Conservation (phyloP, 495 filamentous ascomycete genomes). For the Aspergillus bridgeri region DNA sequence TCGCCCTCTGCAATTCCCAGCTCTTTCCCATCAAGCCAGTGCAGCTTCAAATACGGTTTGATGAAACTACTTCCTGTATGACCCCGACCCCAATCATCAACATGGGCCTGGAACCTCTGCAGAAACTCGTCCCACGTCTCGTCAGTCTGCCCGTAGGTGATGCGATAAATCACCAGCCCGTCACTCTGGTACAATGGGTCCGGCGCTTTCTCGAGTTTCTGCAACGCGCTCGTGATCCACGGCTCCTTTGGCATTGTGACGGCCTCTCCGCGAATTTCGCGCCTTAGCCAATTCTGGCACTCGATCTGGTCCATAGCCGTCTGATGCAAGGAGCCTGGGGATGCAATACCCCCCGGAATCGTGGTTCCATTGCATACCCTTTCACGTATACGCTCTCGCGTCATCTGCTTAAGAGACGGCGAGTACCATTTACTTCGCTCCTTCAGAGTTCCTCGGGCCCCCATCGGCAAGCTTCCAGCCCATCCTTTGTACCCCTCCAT, state of each 20-base stretch:
- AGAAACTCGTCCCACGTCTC: slow-evolving; percentile 25
- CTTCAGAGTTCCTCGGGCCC: neutral
- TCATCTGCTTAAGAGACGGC: slow-evolving; percentile 10
- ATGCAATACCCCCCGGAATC: neutral
- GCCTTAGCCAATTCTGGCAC: slow-evolving; percentile 16
- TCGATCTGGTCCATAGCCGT: slow-evolving; percentile 12
- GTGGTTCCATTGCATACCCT: neutral
- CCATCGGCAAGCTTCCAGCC: neutral
- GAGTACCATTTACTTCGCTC: slow-evolving; percentile 12
- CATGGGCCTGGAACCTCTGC: slow-evolving; percentile 23
- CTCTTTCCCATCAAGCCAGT: slow-evolving; percentile 34
- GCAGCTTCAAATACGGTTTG: slow-evolving; percentile 24
- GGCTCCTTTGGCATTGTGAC: slow-evolving; percentile 17
- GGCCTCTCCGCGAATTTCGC: slow-evolving; percentile 17
- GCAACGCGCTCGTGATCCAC: slow-evolving; percentile 15
- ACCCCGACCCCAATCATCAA: slow-evolving; percentile 27
- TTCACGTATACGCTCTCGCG: neutral
- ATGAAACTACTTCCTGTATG: slow-evolving; percentile 20
- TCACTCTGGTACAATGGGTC: neutral
- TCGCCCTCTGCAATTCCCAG: slow-evolving; percentile 25
- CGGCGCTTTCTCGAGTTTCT: neutral
- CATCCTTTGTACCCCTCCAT: slow-evolving; percentile 27
- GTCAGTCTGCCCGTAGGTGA: slow-evolving; percentile 25
- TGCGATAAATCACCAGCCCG: slow-evolving; percentile 32
- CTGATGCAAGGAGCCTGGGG: slow-evolving; percentile 5